Base-by-base conservation (phyloP, 306 rosid genomes). In the Senna tora region DNA sequence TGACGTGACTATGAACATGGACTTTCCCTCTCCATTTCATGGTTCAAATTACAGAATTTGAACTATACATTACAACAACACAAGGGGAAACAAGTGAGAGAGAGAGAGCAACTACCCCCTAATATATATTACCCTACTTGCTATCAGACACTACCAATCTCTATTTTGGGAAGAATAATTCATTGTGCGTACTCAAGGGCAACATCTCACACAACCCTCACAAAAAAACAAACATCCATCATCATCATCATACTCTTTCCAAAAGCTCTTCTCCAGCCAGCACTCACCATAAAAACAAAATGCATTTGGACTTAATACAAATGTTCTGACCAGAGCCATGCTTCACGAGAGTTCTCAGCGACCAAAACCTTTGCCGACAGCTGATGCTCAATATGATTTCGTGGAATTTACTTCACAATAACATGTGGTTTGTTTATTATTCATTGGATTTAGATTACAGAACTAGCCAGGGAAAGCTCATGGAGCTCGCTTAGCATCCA, bases 401-500 rank as follows among this genome's bases (percentile, higher is more conserved):
- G 14, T 34, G 52, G 74, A 54, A 77, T 57, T 71, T 63, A 79
- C 82, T 63, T 81, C 67, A 38, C 58, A 50, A 62, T 71, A 70
- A 51, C 84, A 55, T 68, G 63, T 81, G 75, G 43, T 72, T 75
- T 77, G 42, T 72, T 74, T 79, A 80, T 71, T 75, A 80, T 71
- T 75, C 55, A 20, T 65, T 52, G 65, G 65, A 43, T 79, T 84
- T 89, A 89, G 83, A 81, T 78, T 43, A 72, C 84, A 78, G 95
- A 82, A 86, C 83, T 95, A 71, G 92, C 97, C 57, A 95, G 80
- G 7, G 99, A 95, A 77, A 95, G 96, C 85, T 95, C 99, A 79
- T 95, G 97, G 58, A 95, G 87, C 73, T 95, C 99, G 41, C 99
- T 87, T 75, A 95, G 82, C 93, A 91, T 91, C 99, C 99, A 95